Evolutionary conservation across 306 rosid genomes (phyloP), one percentile per base, ranked within the genome.

Genomic region (Cercis canadensis): DNA sequence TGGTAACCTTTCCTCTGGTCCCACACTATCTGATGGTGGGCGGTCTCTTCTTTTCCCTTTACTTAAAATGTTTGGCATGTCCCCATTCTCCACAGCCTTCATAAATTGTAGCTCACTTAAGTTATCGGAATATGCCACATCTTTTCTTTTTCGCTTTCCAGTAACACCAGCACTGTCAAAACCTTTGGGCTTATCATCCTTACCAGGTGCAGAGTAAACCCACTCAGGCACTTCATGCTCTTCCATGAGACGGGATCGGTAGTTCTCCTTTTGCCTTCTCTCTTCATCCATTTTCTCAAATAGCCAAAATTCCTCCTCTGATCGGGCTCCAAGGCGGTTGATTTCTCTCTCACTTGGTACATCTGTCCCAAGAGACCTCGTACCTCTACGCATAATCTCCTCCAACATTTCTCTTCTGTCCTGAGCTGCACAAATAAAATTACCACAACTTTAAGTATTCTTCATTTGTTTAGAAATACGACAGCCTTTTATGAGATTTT

Each of bases 301-400:
- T 74, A 92, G 50, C 97, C 99, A 92, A 78, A 85, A 95, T 70
- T 92, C 97, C 58, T 92, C 99, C 0, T 95, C 99, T 24, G 97
- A 85, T 67, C 99, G 87, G 40, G 97, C 97, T 58, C 96, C 99
- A 41, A 95, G 96, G 74, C 99, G 96, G 84, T 95, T 95, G 81
- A 95, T 95, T 86, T 95, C 97, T 83, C 99, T 84, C 89, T 95
- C 99, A 73, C 97, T 95, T 8, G 99, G 99, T 62, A 95, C 97
- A 12, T 95, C 99, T 45, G 91, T 76, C 80, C 99, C 99, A 13
- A 95, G 97, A 56, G 99, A 84, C 21, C 99, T 88, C 50, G 99
- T 80, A 67, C 99, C 99, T 76, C 94, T 84, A 29, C 96, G 99
- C 97, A 95, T 92, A 61, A 95, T 95, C 87, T 87, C 97, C 84